These are phyloP conservation scores for Cinchona pubescens DNA, from an alignment of 257 asterid species.

Conservation along the genomic window DNA sequence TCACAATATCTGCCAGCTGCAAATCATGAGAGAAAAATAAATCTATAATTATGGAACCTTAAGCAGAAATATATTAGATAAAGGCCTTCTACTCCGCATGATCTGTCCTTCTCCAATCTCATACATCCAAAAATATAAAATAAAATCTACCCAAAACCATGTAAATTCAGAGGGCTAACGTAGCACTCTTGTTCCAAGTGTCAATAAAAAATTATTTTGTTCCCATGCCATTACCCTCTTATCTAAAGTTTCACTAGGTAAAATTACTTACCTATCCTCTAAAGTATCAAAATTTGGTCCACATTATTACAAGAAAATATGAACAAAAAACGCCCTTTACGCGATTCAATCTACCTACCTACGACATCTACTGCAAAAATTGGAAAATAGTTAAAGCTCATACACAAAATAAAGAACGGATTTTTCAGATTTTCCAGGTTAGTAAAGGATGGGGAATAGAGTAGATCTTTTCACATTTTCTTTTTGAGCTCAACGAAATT, in stretches of 20 bases:
- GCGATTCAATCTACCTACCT: not conserved
- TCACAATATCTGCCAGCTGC: slow-evolving; percentile 85
- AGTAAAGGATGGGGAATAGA: not conserved
- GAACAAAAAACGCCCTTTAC: not conserved
- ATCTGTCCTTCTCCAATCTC: not conserved
- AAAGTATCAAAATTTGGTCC: not conserved
- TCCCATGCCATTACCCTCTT: not conserved
- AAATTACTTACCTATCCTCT: not conserved
- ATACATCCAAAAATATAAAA: not conserved
- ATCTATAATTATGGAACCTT: not conserved
- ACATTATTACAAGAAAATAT: not conserved
- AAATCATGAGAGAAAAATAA: slow-evolving; percentile 7
- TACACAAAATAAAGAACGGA: not conserved
- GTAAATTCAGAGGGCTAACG: not conserved
- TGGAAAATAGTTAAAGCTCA: not conserved
- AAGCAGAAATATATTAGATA: too few species aligned
- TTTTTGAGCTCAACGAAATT: not conserved
- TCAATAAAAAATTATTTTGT: not conserved
- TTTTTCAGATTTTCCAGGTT: not conserved
- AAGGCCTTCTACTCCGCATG: not conserved
- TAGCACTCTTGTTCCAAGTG: not conserved
- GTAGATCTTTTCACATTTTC: not conserved
- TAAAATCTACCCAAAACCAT: not conserved
- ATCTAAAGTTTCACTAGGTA: not conserved
- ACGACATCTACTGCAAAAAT: not conserved